A percentile compares a stretch with the other conserved stretches of the same genome.
phyloP scores from a whole-genome alignment of 257 asterid species.

The Nicotiana knightiana region DNA sequence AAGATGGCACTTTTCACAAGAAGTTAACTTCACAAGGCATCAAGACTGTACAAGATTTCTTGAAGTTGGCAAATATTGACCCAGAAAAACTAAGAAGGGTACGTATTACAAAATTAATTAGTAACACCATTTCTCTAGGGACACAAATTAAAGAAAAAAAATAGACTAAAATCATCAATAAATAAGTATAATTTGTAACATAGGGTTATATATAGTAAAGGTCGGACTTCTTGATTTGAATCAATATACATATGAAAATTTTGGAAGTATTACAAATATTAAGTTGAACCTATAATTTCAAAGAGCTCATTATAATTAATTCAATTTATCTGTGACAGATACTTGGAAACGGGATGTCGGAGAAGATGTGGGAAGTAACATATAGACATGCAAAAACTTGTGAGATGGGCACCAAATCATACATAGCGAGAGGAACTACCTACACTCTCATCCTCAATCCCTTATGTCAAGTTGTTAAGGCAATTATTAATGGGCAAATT shows the following conservation, averaged over 20 bases:
- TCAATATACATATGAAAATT: background rate
- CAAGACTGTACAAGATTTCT: conserved; percentile 56
- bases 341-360: conserved; percentile 65
- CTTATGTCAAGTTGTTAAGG: conserved; percentile 46
- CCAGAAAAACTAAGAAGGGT: conserved; percentile 46
- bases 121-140: background rate
- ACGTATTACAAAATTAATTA: background rate
- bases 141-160: too few relatives aligned
- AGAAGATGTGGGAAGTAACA: conserved; percentile 58
- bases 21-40: conserved; percentile 40
- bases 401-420: conserved; percentile 44
- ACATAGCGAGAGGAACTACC: conserved; percentile 29
- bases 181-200: too few relatives aligned
- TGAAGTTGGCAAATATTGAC: conserved; percentile 40
- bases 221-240: too few relatives aligned
- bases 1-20: conserved; percentile 54
- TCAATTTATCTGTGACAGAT: conserved; percentile 22
- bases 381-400: conserved; percentile 56
- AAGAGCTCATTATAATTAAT: background rate
- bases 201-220: too few relatives aligned
- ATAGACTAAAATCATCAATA: too few relatives aligned
- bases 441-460: conserved; percentile 36
- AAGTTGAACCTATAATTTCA: background rate
- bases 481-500: conserved; percentile 31
- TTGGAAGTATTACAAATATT: background rate